phyloP scores from a whole-genome alignment of 2,329 filamentous ascomycete species.

The Trichoderma semiorbis region DNA sequence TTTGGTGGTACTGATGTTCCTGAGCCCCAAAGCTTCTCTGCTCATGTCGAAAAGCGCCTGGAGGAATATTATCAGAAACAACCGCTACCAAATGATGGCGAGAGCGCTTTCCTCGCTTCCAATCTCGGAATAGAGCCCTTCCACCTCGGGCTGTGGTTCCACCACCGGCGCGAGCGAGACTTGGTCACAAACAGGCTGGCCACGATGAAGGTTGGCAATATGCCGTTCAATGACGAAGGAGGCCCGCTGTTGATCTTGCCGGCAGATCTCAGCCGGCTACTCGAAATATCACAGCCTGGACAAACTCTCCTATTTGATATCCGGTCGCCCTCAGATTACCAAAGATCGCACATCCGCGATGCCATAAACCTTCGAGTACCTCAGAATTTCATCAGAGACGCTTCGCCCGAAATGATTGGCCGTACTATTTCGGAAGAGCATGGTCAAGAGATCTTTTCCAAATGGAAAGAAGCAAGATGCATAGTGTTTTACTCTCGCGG shows the following conservation, averaged over 20 bases:
- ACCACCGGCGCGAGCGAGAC: conserved; percentile 50
- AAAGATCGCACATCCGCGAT: conserved; percentile 49
- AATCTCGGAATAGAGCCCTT: conserved; percentile 50
- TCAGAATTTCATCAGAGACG: conserved; percentile 45
- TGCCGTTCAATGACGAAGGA: conserved; percentile 29
- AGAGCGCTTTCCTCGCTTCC: conserved; percentile 52
- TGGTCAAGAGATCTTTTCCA: conserved; percentile 44
- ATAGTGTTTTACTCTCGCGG: conserved; percentile 53
- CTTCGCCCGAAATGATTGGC: conserved; percentile 50
- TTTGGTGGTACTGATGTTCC: conserved; percentile 38
- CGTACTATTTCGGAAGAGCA: conserved; percentile 48
- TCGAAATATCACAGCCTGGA: conserved; percentile 47
- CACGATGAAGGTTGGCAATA: conserved; percentile 40
- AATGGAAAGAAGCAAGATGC: conserved; percentile 46
- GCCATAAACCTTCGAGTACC: conserved; percentile 52
- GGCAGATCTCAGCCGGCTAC: conserved; percentile 47
- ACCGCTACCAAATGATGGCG: conserved; percentile 46
- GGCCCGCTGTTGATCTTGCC: conserved; percentile 49
- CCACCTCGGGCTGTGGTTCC: conserved; percentile 55
- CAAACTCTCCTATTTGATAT: conserved; percentile 50
- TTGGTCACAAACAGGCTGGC: conserved; percentile 44
- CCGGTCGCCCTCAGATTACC: conserved; percentile 44
- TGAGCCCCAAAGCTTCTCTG: conserved; percentile 44
- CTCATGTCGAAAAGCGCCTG: conserved; percentile 48
- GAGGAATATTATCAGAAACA: conserved; percentile 52